These are phyloP conservation scores for Jamesozyma gamospora DNA, from an alignment of 805 yeast species.

Conservation along the genomic window DNA sequence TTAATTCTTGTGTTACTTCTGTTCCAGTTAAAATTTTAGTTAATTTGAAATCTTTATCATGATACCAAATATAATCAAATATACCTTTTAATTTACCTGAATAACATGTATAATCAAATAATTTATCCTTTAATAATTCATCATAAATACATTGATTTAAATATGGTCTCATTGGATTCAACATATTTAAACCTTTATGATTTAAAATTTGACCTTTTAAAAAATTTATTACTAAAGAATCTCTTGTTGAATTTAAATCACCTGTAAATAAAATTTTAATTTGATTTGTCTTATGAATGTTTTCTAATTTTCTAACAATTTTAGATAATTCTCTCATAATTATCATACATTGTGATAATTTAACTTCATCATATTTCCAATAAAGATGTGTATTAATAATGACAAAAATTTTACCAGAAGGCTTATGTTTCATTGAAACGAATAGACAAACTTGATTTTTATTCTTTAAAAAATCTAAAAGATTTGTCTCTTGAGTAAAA, in stretches of 20 bases:
- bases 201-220: conserved; percentile 28
- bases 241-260: conserved; percentile 45
- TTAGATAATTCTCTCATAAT: conserved; percentile 29
- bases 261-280: conserved; percentile 41
- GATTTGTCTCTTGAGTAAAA: conserved; percentile 15
- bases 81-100: conserved; percentile 42
- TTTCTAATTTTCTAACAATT: conserved; percentile 17
- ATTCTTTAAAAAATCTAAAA: conserved; percentile 30
- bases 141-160: conserved; percentile 27
- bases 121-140: conserved; percentile 18
- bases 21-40: conserved; percentile 42
- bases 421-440: conserved; percentile 38
- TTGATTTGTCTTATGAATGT: conserved; percentile 9
- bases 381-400: conserved; percentile 53
- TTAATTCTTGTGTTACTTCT: conserved; percentile 24
- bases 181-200: conserved; percentile 20
- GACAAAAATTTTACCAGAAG: conserved; percentile 33
- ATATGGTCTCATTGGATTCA: conserved; percentile 27
- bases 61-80: conserved; percentile 52
- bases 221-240: conserved; percentile 41
- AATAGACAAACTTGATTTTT: conserved; percentile 51
- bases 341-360: conserved; percentile 42
- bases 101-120: conserved; percentile 36
- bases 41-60: conserved; percentile 32
- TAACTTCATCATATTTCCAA: conserved; percentile 50